These are phyloP conservation scores for Phytophthora sp. DNA, from an alignment of 352 stramenopile species.

Conservation along the genomic window DNA sequence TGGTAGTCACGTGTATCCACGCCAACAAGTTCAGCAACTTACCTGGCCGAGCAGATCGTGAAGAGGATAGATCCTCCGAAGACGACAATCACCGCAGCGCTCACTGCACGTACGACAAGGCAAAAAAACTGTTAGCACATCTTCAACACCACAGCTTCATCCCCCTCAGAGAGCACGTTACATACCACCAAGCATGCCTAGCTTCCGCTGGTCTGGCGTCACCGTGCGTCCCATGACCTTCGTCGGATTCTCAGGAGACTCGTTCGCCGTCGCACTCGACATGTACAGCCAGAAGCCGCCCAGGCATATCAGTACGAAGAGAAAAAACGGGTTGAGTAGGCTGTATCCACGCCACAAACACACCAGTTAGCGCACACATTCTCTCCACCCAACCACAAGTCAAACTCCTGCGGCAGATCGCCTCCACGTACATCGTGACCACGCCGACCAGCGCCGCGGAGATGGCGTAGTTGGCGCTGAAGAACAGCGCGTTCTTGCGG, in stretches of 20 bases:
- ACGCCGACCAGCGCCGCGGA: conserved; percentile 76
- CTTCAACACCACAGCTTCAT: background rate
- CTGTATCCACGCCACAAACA: conserved; percentile 35
- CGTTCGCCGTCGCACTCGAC: conserved; percentile 67
- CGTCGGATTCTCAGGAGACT: conserved; percentile 76
- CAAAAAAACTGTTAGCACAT: conserved; percentile 9
- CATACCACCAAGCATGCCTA: conserved; percentile 81
- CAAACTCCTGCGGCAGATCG: background rate
- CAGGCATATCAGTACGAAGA: conserved; percentile 88
- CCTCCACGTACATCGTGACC: conserved; percentile 74
- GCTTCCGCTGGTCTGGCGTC: conserved; percentile 77
- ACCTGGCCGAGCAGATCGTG: conserved; percentile 86
- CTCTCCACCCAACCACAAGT: background rate
- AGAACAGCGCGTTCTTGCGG: conserved; percentile 85
- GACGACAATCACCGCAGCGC: conserved; percentile 74
- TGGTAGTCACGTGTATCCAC: background rate
- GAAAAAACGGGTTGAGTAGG: conserved; percentile 85
- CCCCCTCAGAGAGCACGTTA: background rate
- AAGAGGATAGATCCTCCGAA: conserved; percentile 90
- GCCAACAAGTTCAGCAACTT: conserved; percentile 11
- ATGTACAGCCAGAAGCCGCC: conserved; percentile 84
- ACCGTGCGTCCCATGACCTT: conserved; percentile 76
- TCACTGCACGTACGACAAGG: conserved; percentile 48
- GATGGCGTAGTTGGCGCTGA: conserved; percentile 87
- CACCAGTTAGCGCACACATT: conserved; percentile 12